phyloP scores from a whole-genome alignment of 768 basidiomycete genomes.

The Austroboletus festivus region DNA sequence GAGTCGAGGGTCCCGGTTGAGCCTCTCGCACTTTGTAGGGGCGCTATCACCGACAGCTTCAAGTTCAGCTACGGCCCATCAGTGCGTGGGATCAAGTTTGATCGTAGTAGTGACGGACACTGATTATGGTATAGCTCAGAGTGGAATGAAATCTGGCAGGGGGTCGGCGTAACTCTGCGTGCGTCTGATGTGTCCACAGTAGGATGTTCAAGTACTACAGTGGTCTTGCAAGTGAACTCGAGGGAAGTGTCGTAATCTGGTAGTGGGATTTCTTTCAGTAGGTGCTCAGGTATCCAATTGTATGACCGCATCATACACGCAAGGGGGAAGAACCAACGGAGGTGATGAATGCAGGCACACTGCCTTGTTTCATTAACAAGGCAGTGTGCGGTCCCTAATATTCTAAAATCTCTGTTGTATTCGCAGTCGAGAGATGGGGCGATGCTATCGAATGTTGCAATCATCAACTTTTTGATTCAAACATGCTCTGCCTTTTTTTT shows the following conservation, averaged over 20 bases:
- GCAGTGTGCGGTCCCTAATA: constrained; percentile 9
- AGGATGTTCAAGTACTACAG: background rate
- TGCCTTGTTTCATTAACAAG: constrained; percentile 14
- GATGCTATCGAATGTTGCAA: constrained; percentile 2
- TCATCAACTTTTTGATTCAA: no score
- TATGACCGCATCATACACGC: constrained; percentile 2
- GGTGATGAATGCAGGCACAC: constrained; percentile 9
- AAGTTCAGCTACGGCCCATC: constrained; percentile 5
- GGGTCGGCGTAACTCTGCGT: background rate
- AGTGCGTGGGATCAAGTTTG: constrained; percentile 9
- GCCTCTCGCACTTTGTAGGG: background rate
- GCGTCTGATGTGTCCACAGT: background rate
- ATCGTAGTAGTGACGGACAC: constrained; percentile 8
- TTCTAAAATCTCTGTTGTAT: background rate
- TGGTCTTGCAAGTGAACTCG: background rate
- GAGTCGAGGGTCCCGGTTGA: no score
- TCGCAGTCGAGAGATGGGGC: constrained; percentile 3
- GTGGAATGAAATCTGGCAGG: background rate
- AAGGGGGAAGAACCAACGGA: background rate
- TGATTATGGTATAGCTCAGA: constrained; percentile 2
- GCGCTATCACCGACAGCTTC: background rate
- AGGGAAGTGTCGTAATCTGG: background rate
- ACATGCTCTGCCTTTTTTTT: no score
- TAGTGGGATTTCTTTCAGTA: no score
- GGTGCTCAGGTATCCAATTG: background rate